phyloP scores from a whole-genome alignment of 2,329 filamentous ascomycete species.

The Ceratocystis alfenasii region DNA sequence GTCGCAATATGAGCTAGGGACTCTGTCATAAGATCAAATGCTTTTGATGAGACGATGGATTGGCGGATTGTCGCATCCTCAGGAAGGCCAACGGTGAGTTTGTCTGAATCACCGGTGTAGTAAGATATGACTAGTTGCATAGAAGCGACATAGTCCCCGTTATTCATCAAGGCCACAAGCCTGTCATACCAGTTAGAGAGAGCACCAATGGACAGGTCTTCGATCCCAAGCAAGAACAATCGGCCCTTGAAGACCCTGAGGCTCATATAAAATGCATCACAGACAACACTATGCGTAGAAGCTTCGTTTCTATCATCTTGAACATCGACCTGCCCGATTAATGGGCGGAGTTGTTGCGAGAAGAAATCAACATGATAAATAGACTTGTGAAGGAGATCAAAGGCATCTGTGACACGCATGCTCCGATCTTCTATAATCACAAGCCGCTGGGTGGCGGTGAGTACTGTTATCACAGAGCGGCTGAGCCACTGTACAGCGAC shows the following conservation, averaged over 20 bases:
- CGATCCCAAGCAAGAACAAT: constrained; percentile 84
- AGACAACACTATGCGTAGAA: constrained; percentile 88
- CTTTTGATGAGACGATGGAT: constrained; percentile 71
- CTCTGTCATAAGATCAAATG: constrained; percentile 85
- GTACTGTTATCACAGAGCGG: constrained; percentile 75
- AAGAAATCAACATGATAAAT: constrained; percentile 89
- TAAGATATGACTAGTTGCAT: constrained; percentile 86
- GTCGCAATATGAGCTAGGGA: constrained; percentile 60
- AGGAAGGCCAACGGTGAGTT: constrained; percentile 83
- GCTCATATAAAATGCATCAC: constrained; percentile 97
- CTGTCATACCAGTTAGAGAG: constrained; percentile 96
- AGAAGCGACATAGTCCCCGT: constrained; percentile 87
- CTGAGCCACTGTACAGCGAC: constrained; percentile 96
- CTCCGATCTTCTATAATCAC: constrained; percentile 82
- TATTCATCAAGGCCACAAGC: constrained; percentile 84
- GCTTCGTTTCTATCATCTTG: constrained; percentile 56
- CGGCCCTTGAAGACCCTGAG: constrained; percentile 91
- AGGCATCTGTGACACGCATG: constrained; percentile 85
- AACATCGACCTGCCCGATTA: constrained; percentile 71
- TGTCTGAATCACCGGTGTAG: constrained; percentile 83
- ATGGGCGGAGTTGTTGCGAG: constrained; percentile 67
- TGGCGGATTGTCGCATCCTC: constrained; percentile 69
- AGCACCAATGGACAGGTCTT: constrained; percentile 79
- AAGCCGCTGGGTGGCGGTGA: constrained; percentile 88
- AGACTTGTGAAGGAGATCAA: constrained; percentile 82